A percentile compares a stretch with the other conserved stretches of the same genome.
Conservation (phyloP, 2,329 filamentous ascomycete genomes). For the Colletotrichum camelliae region DNA sequence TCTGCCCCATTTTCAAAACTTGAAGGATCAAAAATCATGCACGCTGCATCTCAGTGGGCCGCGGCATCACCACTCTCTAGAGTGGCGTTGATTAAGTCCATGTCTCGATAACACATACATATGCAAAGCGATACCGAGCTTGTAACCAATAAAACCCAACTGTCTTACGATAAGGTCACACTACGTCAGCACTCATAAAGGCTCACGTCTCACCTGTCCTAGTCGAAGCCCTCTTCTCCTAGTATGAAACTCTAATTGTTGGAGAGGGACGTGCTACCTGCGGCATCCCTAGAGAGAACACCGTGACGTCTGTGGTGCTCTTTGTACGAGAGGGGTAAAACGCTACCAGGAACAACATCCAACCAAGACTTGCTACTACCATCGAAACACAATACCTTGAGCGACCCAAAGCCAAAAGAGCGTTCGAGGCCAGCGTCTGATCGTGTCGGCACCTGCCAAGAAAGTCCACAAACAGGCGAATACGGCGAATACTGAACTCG, state of each 20-base stretch:
- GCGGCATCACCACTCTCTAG: not conserved
- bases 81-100: not conserved
- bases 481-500: not conserved
- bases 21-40: not conserved
- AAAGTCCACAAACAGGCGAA: not conserved
- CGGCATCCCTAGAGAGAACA: not conserved
- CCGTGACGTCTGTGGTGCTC: not conserved
- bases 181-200: not conserved
- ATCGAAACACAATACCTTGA: not conserved
- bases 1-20: not conserved
- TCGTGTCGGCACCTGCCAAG: not conserved
- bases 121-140: not conserved
- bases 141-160: not conserved
- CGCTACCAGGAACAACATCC: not conserved
- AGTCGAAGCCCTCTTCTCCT: not conserved
- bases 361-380: not conserved
- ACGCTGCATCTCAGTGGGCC: not conserved
- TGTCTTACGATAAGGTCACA: not conserved
- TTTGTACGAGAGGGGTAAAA: not conserved
- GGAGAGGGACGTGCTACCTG: conserved; percentile 5
- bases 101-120: not conserved
- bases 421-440: not conserved
- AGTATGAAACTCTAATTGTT: conserved; percentile 4
- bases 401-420: not conserved
- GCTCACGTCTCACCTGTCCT: not conserved